phyloP scores from a whole-genome alignment of 768 basidiomycete genomes.

The Pulveroboletus sp. region DNA sequence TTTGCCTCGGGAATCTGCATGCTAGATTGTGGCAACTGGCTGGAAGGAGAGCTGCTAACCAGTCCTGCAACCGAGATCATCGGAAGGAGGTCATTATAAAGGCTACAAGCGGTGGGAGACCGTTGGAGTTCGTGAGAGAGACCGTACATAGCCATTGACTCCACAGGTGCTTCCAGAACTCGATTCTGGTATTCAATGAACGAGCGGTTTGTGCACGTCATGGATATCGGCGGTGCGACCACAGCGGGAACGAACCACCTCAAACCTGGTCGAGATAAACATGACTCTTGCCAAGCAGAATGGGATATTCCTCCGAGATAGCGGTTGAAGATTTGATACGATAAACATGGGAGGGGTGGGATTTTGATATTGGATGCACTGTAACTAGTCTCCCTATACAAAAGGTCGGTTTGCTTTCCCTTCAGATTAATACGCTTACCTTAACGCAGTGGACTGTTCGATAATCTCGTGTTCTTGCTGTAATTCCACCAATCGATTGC shows the following conservation, averaged over 20 bases:
- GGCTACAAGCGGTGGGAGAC: constrained; percentile 44
- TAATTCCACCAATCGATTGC: constrained; percentile 45
- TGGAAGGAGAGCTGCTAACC: constrained; percentile 54
- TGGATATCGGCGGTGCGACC: constrained; percentile 76
- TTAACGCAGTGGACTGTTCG: constrained; percentile 40
- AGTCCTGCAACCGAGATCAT: constrained; percentile 65
- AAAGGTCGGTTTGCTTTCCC: constrained; percentile 4
- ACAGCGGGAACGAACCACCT: constrained; percentile 84
- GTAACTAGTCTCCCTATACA: constrained; percentile 18
- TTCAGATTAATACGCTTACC: constrained; percentile 33
- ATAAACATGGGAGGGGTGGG: constrained; percentile 13
- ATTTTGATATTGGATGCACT: constrained; percentile 16
- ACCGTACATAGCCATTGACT: constrained; percentile 78
- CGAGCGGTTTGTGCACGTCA: constrained; percentile 69
- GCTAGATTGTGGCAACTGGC: constrained; percentile 73
- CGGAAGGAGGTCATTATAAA: constrained; percentile 49
- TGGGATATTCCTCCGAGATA: constrained; percentile 56
- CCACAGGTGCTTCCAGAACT: constrained; percentile 62
- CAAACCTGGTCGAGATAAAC: constrained; percentile 71
- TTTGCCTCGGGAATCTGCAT: constrained; percentile 96
- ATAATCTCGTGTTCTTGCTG: constrained; percentile 39
- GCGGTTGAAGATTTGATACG: constrained; percentile 38
- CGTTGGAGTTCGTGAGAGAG: constrained; percentile 65
- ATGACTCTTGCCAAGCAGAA: constrained; percentile 66
- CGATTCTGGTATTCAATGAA: constrained; percentile 69